A percentile compares a stretch with the other conserved stretches of the same genome.
These are phyloP conservation scores for Rhodotorula paludigena DNA, from an alignment of 768 basidiomycete species.

Conservation along the genomic window DNA sequence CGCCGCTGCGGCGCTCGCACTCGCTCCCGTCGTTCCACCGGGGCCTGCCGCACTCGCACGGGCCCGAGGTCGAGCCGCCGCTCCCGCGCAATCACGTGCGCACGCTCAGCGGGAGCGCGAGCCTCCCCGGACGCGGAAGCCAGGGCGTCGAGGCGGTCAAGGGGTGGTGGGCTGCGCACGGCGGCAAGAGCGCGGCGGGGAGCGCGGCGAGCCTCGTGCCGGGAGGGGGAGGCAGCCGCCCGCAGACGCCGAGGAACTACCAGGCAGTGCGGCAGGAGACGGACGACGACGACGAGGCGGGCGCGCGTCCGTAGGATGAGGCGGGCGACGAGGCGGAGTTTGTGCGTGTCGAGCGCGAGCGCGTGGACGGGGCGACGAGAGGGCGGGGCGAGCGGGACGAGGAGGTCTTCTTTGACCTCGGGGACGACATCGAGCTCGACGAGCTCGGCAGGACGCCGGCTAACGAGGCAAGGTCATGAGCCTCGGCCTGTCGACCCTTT, in stretches of 20 bases:
- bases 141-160: slow-evolving; percentile 5
- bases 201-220: too few species aligned
- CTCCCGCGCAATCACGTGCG: slow-evolving; percentile 62
- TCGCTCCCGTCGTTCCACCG: slow-evolving; percentile 57
- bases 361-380: too few species aligned
- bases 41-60: slow-evolving; percentile 24
- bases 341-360: too few species aligned
- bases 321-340: too few species aligned
- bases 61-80: slow-evolving; percentile 10
- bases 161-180: slow-evolving; percentile 5
- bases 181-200: neutral
- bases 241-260: slow-evolving; percentile 20
- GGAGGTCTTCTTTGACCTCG: neutral
- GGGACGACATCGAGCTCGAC: neutral
- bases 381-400: neutral
- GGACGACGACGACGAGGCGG: slow-evolving; percentile 6
- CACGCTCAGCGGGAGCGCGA: slow-evolving; percentile 46
- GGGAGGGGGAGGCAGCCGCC: neutral
- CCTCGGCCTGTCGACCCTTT: too few species aligned
- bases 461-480: neutral
- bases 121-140: slow-evolving; percentile 18
- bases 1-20: slow-evolving; percentile 65
- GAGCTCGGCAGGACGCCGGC: neutral
- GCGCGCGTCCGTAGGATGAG: neutral
- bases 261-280: slow-evolving; percentile 19